Conservation (phyloP, 1,139 yeast genomes). For the Yamadazyma sp. region DNA sequence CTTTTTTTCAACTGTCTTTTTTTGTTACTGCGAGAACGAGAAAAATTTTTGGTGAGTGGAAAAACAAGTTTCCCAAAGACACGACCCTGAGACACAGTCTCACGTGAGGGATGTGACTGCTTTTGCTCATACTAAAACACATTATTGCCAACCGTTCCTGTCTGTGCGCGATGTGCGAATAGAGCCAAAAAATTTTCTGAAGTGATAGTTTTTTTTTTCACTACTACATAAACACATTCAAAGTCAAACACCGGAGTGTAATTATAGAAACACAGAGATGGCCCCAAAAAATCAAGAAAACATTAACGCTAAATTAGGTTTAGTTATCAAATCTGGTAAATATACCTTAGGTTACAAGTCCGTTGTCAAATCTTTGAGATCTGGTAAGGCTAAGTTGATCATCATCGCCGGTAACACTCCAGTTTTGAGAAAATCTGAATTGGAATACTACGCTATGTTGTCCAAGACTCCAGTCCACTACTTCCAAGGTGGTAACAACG, state of each 20-base stretch:
- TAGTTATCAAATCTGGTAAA: conserved; percentile 98
- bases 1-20: conserved; percentile 10
- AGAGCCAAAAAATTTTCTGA: neutral
- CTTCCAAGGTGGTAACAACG: conserved; percentile 99
- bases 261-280: conserved; percentile 80
- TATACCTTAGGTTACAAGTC: conserved; percentile 99
- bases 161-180: too few species aligned
- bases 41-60: conserved; percentile 5
- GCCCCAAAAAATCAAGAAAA: conserved; percentile 97
- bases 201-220: conserved; percentile 7
- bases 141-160: too few species aligned
- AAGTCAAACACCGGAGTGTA: conserved; percentile 84
- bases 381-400: conserved; percentile 98
- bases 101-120: conserved; percentile 21
- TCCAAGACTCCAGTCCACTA: conserved; percentile 97
- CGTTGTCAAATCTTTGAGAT: conserved; percentile 97
- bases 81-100: conserved; percentile 3
- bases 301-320: conserved; percentile 97
- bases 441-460: conserved; percentile 99
- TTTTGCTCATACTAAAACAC: conserved; percentile 8
- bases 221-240: conserved; percentile 7
- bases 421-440: conserved; percentile 99
- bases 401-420: conserved; percentile 99
- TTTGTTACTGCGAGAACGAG: conserved; percentile 2
- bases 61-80: neutral